Percentiles rank a stretch among this genome's conserved stretches.
Conservation (phyloP, 441 rosid species). For the Jatropha podagrica region DNA sequence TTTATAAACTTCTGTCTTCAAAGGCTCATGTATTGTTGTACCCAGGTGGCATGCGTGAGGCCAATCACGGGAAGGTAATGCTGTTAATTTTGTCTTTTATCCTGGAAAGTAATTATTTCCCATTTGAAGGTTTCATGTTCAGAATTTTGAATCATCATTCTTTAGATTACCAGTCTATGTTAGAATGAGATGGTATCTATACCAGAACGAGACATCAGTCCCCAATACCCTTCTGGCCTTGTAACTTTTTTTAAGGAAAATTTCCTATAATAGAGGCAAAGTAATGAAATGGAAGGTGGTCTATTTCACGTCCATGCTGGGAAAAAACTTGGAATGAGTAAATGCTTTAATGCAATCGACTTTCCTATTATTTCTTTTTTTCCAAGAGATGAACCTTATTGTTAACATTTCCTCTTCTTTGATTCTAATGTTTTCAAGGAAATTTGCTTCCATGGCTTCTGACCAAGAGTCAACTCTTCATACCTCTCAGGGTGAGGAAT, state of each 20-base stretch:
- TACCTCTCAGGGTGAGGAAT: constrained; percentile 71
- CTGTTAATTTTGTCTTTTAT: neutral
- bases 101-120: neutral
- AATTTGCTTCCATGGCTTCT: neutral
- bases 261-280: neutral
- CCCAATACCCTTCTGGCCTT: no score
- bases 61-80: constrained; percentile 77
- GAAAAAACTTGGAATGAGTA: neutral
- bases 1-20: constrained; percentile 71
- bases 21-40: constrained; percentile 71
- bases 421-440: neutral
- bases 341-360: neutral
- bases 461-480: neutral
- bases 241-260: no score
- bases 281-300: no score
- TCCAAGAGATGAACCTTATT: neutral
- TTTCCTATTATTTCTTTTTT: neutral
- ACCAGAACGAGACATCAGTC: no score
- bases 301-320: neutral
- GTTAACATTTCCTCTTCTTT: neutral
- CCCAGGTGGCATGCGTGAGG: constrained; percentile 94
- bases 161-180: neutral
- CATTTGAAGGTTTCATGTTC: neutral
- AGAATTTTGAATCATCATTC: neutral
- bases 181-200: neutral